Conservation (phyloP, 345 rosid species). For the Dipteronia sinensis region DNA sequence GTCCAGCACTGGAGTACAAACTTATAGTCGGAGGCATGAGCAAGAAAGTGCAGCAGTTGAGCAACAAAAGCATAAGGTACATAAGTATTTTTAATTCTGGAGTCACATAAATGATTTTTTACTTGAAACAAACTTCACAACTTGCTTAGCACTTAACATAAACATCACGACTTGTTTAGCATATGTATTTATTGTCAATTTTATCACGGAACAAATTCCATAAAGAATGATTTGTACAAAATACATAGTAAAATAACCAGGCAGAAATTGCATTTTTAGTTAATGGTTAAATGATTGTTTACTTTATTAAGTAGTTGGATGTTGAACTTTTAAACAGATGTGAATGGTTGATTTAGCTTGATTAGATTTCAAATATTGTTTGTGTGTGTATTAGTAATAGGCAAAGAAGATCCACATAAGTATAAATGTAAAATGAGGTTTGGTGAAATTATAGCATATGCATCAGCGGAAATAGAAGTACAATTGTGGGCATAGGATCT, state of each 20-base stretch:
- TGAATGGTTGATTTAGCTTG: not conserved
- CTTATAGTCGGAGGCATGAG: slow-evolving; percentile 40
- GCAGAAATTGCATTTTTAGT: not conserved
- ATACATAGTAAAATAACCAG: not conserved
- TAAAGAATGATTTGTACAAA: not conserved
- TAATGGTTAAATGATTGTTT: no score
- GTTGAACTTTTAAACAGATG: not conserved
- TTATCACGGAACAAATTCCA: not conserved
- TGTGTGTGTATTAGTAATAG: not conserved
- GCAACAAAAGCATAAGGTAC: slow-evolving; percentile 62
- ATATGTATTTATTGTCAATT: not conserved
- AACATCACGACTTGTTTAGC: not conserved
- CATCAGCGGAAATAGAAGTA: no score
- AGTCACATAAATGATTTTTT: not conserved
- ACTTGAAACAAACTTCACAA: not conserved
- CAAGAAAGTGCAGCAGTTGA: slow-evolving; percentile 47
- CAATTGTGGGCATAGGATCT: not conserved
- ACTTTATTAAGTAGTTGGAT: not conserved
- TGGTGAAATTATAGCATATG: no score
- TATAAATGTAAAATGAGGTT: no score
- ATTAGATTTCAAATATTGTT: not conserved
- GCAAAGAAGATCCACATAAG: no score
- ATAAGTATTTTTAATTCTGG: not conserved
- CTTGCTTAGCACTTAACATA: not conserved
- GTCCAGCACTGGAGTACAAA: slow-evolving; percentile 31